phyloP scores from a whole-genome alignment of 1,284 basidiomycete species.

The Sporisorium scitamineum region DNA sequence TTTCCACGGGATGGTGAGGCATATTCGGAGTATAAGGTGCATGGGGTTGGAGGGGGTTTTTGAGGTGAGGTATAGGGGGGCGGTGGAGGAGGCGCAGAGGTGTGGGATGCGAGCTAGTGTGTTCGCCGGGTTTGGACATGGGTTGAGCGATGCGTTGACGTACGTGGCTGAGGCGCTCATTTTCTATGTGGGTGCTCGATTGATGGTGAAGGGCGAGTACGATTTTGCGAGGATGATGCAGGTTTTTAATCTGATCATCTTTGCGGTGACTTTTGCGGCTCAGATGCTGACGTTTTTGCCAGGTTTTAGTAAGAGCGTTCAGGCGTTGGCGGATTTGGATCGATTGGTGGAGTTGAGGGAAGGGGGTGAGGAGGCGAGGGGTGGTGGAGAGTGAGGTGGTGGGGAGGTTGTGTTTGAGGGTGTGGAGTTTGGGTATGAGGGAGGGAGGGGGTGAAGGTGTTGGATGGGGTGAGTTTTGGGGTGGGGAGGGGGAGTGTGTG shows the following conservation, averaged over 20 bases:
- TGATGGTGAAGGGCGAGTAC: constrained; percentile 84
- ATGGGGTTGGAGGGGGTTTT: constrained; percentile 89
- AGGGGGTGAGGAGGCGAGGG: constrained; percentile 9
- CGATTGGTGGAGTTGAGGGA: constrained; percentile 73
- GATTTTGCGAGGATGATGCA: constrained; percentile 88
- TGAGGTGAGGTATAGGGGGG: constrained; percentile 76
- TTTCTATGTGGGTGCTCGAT: constrained; percentile 87
- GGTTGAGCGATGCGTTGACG: constrained; percentile 82
- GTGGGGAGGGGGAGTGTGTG: constrained; percentile 60
- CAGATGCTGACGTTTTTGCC: constrained; percentile 82
- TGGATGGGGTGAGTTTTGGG: constrained; percentile 37
- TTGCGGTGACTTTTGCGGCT: constrained; percentile 89
- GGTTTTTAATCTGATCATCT: constrained; percentile 90
- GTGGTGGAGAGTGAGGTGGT: constrained; percentile 12
- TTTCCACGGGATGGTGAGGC: constrained; percentile 88
- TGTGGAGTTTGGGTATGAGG: constrained; percentile 59
- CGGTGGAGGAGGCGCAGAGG: constrained; percentile 76
- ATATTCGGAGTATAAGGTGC: constrained; percentile 85
- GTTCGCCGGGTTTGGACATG: constrained; percentile 84
- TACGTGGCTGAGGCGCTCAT: constrained; percentile 82
- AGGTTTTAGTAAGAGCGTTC: constrained; percentile 51
- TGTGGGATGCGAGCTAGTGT: constrained; percentile 83
- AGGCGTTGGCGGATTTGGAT: constrained; percentile 82
- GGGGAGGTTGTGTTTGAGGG: constrained; percentile 52
- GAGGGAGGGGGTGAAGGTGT: constrained; percentile 31